phyloP scores from a whole-genome alignment of 192 early-diverging fungal species.

The Neocallimastix lanati region DNA sequence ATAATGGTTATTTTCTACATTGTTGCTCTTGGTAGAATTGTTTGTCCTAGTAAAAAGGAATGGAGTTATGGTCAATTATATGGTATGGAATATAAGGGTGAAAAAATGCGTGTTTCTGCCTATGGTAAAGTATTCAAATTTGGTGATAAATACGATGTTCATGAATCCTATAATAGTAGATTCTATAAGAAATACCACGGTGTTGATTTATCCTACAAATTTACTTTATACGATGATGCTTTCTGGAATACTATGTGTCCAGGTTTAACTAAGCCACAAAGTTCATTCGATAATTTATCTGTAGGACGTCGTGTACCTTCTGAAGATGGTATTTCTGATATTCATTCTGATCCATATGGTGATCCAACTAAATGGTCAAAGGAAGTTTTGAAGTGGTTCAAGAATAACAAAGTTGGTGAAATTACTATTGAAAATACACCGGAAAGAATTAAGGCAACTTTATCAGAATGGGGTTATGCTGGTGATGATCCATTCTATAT shows the following conservation, averaged over 20 bases:
- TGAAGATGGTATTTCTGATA: neutral
- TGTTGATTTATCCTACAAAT: neutral
- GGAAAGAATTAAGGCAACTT: neutral
- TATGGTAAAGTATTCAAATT: neutral
- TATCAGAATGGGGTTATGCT: neutral
- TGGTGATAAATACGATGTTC: neutral
- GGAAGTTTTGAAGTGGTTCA: neutral
- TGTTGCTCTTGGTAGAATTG: conserved; percentile 51
- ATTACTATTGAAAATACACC: neutral
- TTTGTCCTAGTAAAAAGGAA: conserved; percentile 53
- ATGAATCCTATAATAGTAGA: neutral
- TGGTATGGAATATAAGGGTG: neutral
- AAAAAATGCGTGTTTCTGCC: neutral
- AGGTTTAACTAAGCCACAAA: neutral
- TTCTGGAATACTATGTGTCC: neutral
- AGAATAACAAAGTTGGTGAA: neutral
- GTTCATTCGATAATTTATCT: neutral
- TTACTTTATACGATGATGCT: neutral
- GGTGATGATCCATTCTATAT: neutral
- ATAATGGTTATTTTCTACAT: conserved; percentile 73
- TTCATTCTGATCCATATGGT: neutral
- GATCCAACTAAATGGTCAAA: neutral
- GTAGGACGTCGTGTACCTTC: neutral
- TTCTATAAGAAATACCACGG: neutral
- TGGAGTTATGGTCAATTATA: neutral